A percentile compares a stretch with the other conserved stretches of the same genome.
Evolutionary conservation across 441 rosid species (phyloP).

Genomic region (Syzygium syzygioides): DNA sequence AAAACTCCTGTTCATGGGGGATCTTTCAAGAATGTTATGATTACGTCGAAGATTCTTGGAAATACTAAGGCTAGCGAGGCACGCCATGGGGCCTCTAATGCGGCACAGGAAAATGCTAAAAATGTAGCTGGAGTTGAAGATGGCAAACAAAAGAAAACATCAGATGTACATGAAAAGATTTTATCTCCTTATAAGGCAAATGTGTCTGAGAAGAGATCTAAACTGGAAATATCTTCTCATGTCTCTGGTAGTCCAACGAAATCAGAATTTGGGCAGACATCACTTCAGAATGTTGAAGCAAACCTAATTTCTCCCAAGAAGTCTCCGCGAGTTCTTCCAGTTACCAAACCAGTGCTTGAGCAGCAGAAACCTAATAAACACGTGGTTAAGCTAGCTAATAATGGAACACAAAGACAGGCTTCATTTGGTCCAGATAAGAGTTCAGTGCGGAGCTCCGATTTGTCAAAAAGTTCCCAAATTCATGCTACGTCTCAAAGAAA

Average conservation of each 20-base stretch:
- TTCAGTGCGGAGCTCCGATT: slow-evolving; percentile 28
- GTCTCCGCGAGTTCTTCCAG: slow-evolving; percentile 35
- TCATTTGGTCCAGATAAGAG: slow-evolving; percentile 44
- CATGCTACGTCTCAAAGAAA: slow-evolving; percentile 42
- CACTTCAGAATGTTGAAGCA: slow-evolving; percentile 31
- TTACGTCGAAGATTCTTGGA: slow-evolving; percentile 27
- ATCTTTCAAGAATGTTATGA: slow-evolving; percentile 28
- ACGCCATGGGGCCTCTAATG: slow-evolving; percentile 19
- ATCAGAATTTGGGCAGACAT: slow-evolving; percentile 28
- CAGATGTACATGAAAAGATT: slow-evolving; percentile 24
- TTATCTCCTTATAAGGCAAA: slow-evolving; percentile 24
- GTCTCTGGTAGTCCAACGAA: slow-evolving; percentile 31
- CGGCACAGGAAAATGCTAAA: slow-evolving; percentile 23
- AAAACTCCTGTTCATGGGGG: slow-evolving; percentile 96
- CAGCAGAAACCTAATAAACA: slow-evolving; percentile 32
- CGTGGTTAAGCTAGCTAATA: slow-evolving; percentile 28
- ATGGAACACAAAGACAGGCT: slow-evolving; percentile 40
- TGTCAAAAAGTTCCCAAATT: slow-evolving; percentile 36
- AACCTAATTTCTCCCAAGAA: slow-evolving; percentile 38
- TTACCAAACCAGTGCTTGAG: slow-evolving; percentile 30
- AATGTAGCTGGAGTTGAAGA: slow-evolving; percentile 30
- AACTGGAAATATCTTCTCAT: slow-evolving; percentile 13
- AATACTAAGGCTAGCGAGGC: slow-evolving; percentile 26
- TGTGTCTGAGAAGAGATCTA: slow-evolving; percentile 27
- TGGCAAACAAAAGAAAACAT: slow-evolving; percentile 28